Percentiles rank a stretch among this genome's conserved stretches.
Evolutionary conservation across 2,329 filamentous ascomycete species (phyloP).

Genomic region (Talaromyces sp.): DNA sequence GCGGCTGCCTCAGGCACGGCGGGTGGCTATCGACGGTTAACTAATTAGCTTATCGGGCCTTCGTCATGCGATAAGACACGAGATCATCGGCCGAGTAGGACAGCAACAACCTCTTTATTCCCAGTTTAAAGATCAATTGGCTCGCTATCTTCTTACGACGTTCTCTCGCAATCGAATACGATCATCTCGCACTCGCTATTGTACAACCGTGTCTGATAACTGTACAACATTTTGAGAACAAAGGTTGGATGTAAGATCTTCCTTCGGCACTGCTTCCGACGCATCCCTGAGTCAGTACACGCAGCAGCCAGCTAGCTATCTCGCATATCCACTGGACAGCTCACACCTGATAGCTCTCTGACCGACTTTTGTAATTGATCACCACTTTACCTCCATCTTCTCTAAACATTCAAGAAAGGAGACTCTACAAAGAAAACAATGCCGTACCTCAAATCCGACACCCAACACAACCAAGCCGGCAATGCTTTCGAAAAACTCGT

Average conservation of each 20-base stretch:
- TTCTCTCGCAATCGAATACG: not conserved
- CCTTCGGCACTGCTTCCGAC: not conserved
- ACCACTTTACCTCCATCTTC: not conserved
- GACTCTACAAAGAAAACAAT: constrained; percentile 24
- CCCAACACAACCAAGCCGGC: constrained; percentile 6
- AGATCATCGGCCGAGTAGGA: constrained; percentile 1
- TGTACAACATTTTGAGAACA: not conserved
- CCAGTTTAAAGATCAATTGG: not conserved
- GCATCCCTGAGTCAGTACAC: not conserved
- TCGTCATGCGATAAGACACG: constrained; percentile 5
- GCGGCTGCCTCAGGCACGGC: constrained; percentile 14
- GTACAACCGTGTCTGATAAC: not conserved
- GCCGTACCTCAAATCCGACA: constrained; percentile 34
- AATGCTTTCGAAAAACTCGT: constrained; percentile 67
- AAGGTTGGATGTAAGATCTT: not conserved
- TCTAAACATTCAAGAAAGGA: not conserved
- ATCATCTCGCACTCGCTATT: not conserved
- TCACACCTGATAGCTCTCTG: not conserved
- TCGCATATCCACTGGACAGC: constrained; percentile 2
- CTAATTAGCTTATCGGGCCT: not conserved
- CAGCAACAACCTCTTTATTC: not conserved
- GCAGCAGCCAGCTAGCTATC: not conserved
- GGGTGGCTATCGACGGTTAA: constrained; percentile 2
- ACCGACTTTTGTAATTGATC: not conserved
- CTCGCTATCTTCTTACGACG: not conserved